A percentile compares a stretch with the other conserved stretches of the same genome.
These are phyloP conservation scores for Fraxinus pennsylvanica DNA, from an alignment of 257 asterid species.

Conservation along the genomic window DNA sequence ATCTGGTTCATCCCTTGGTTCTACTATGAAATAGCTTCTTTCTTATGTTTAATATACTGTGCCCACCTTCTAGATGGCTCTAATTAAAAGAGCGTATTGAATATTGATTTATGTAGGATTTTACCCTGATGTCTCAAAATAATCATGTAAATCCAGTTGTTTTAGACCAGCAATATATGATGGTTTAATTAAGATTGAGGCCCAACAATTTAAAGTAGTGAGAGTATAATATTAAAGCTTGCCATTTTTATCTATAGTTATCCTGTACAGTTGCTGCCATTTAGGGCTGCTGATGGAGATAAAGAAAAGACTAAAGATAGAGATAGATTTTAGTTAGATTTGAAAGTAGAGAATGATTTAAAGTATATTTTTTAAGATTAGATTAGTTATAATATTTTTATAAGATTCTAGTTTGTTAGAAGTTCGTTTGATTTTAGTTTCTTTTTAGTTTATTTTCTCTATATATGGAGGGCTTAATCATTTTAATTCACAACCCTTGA, in stretches of 20 bases:
- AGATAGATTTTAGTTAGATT: too few species aligned
- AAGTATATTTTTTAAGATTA: too few species aligned
- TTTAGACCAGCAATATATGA: background rate
- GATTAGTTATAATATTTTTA: too few species aligned
- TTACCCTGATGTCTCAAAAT: background rate
- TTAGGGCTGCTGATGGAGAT: background rate
- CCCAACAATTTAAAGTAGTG: background rate
- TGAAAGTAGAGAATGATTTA: too few species aligned
- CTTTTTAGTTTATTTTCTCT: too few species aligned
- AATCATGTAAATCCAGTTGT: background rate
- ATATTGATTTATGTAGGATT: background rate
- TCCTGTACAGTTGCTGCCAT: background rate
- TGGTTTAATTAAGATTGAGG: background rate
- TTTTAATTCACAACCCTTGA: too few species aligned
- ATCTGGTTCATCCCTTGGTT: background rate
- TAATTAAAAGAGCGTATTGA: background rate
- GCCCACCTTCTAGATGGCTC: background rate
- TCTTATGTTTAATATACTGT: background rate
- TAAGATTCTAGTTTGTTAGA: too few species aligned
- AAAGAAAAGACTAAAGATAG: too few species aligned
- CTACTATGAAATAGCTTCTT: background rate
- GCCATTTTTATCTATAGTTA: background rate
- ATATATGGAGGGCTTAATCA: too few species aligned
- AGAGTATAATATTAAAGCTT: background rate
- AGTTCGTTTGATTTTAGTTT: too few species aligned